Evolutionary conservation across 2,329 filamentous ascomycete species (phyloP), one percentile per base, ranked within the genome.

Genomic region (Didymellaceae sp.): DNA sequence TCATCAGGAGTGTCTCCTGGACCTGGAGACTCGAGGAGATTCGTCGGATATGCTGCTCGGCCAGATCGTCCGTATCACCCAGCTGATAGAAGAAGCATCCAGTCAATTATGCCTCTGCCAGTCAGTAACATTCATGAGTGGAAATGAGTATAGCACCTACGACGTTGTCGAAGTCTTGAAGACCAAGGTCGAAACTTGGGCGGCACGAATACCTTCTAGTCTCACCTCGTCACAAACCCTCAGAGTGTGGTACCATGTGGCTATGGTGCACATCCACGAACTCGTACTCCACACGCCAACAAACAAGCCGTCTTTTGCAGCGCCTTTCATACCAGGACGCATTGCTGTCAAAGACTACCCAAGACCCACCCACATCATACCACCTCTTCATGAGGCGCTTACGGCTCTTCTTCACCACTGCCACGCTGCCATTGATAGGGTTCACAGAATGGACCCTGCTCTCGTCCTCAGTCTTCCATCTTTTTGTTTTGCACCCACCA

Each of bases 311-410:
- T 58, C 57, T 10, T 67, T 67, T 39, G 53, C 58, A 22, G 61
- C 63, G 24, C 65, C 63, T 2, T 67, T 61, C 24, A 60, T 66
- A 17, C 63, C 65, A 6, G 59, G 58, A 13, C 60, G 65, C 14
- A 57, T 67, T 14, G 31, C 54, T n/a, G 45, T 64, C 35, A 64
- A 61, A 21, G 63, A 67, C 48, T 65, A 62, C 18, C 65, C 65
- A 11, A 61, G 54, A 24, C 65, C 65, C 5, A 8, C 46, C 8
- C 49, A 38, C 16, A 51, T 61, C 44, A 64, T 59, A 18, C 34
- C 53, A 45, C 46, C 57, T 20, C 59, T 67, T 9, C 37, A 41
- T 44, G 20, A 38, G 8, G 46, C 52, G 8, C 61, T 67, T n/a
- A 41, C 48, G 17, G 38, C 22, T 7, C 35, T 67, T 18, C 45